Conservation (phyloP, 169 alveolate species). For the Perkinsus marinus region DNA sequence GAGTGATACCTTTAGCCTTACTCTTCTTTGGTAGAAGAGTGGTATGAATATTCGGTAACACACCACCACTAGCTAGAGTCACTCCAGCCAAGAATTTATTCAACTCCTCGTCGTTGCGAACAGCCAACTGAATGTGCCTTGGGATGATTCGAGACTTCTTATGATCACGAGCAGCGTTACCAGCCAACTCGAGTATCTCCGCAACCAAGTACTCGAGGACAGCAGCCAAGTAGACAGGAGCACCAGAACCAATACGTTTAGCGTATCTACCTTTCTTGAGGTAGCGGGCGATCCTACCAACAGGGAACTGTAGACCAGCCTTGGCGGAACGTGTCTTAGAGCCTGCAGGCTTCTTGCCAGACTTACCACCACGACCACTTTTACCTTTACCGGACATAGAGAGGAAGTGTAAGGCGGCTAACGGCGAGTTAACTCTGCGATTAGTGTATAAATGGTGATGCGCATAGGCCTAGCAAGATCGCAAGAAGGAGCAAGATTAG, state of each 20-base stretch:
- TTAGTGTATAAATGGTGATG: background rate
- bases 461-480: background rate
- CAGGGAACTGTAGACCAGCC: constrained; percentile 98
- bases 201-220: constrained; percentile 91
- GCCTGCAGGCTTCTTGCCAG: constrained; percentile 39
- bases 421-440: too few species aligned
- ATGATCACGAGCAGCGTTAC: constrained; percentile 89
- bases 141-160: constrained; percentile 91
- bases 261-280: constrained; percentile 87
- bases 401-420: background rate
- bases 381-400: constrained; percentile 52
- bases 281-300: constrained; percentile 90
- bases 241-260: constrained; percentile 95
- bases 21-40: constrained; percentile 82
- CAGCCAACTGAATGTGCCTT: constrained; percentile 91
- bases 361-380: constrained; percentile 53
- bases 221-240: constrained; percentile 95
- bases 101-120: constrained; percentile 95
- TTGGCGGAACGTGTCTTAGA: constrained; percentile 83
- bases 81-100: constrained; percentile 89
- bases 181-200: constrained; percentile 92
- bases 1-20: constrained; percentile 1
- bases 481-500: background rate
- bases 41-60: constrained; percentile 88
- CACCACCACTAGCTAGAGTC: constrained; percentile 97